phyloP scores from a whole-genome alignment of 768 basidiomycete genomes.

The Serendipita indica region DNA sequence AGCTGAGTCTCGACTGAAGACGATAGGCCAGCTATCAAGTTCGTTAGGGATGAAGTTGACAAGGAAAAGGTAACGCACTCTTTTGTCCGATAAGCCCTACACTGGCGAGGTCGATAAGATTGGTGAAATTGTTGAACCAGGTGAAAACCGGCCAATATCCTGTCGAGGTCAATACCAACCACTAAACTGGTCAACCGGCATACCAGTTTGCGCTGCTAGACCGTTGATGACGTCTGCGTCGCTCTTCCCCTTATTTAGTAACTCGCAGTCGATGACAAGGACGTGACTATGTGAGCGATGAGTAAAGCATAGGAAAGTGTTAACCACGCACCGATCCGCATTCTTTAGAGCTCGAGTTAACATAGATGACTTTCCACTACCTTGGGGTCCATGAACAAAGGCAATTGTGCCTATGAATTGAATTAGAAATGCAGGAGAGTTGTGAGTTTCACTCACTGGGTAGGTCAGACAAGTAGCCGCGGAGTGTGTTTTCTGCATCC shows the following conservation, averaged over 20 bases:
- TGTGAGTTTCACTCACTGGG: conserved; percentile 38
- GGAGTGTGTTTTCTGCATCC: conserved; percentile 54
- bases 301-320: background rate
- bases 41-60: background rate
- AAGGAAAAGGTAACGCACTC: conserved; percentile 28
- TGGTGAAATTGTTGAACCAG: conserved; percentile 65
- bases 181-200: background rate
- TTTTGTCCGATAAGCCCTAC: conserved; percentile 95
- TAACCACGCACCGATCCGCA: conserved; percentile 32
- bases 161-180: background rate
- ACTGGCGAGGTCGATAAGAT: conserved; percentile 79
- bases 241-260: conserved; percentile 51
- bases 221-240: conserved; percentile 52
- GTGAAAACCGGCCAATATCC: conserved; percentile 86
- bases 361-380: conserved; percentile 61
- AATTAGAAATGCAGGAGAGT: background rate
- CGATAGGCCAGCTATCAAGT: conserved; percentile 58
- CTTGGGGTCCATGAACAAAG: conserved; percentile 72
- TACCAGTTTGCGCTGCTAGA: conserved; percentile 54
- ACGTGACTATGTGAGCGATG: conserved; percentile 35
- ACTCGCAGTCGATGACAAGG: conserved; percentile 71
- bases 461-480: conserved; percentile 58
- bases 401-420: conserved; percentile 44
- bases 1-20: conserved; percentile 69
- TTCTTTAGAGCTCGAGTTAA: conserved; percentile 38